These are phyloP conservation scores for Lentinula novae-zelandiae DNA, from an alignment of 1,284 basidiomycete species.

Conservation along the genomic window DNA sequence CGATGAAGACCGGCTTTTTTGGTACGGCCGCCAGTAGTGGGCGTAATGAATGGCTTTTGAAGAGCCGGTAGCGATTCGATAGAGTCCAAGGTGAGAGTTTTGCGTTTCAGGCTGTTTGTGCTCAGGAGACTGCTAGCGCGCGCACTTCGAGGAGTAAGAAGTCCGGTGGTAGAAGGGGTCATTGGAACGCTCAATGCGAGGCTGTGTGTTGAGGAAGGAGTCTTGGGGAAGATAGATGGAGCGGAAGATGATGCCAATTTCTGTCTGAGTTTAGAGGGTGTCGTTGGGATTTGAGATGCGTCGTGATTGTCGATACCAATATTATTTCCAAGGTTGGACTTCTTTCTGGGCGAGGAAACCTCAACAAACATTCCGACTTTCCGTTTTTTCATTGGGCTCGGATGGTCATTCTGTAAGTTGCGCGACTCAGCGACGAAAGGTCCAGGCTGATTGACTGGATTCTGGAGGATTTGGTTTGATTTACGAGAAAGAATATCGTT, in stretches of 20 bases:
- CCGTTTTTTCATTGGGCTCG: neutral
- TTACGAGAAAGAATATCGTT: constrained; percentile 6
- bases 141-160: constrained; percentile 8
- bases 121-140: constrained; percentile 3
- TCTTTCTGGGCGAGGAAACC: constrained; percentile 35
- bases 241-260: neutral
- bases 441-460: neutral
- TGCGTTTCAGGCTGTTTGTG: constrained; percentile 29
- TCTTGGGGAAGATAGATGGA: constrained; percentile 6
- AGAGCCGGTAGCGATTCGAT: constrained; percentile 40
- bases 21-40: neutral
- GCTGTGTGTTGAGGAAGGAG: constrained; percentile 15
- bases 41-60: constrained; percentile 17
- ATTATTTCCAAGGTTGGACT: constrained; percentile 41
- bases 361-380: constrained; percentile 27
- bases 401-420: neutral
- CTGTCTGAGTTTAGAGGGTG: constrained; percentile 9
- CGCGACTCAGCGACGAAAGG: neutral
- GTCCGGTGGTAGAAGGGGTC: constrained; percentile 10
- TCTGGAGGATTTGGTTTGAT: constrained; percentile 3
- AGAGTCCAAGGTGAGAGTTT: constrained; percentile 47
- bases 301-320: neutral
- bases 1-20: neutral
- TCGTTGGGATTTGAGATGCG: constrained; percentile 14
- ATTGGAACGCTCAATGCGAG: constrained; percentile 14